These are phyloP conservation scores for Penicillium waksmanii DNA, from an alignment of 495 filamentous ascomycete species.

Conservation along the genomic window DNA sequence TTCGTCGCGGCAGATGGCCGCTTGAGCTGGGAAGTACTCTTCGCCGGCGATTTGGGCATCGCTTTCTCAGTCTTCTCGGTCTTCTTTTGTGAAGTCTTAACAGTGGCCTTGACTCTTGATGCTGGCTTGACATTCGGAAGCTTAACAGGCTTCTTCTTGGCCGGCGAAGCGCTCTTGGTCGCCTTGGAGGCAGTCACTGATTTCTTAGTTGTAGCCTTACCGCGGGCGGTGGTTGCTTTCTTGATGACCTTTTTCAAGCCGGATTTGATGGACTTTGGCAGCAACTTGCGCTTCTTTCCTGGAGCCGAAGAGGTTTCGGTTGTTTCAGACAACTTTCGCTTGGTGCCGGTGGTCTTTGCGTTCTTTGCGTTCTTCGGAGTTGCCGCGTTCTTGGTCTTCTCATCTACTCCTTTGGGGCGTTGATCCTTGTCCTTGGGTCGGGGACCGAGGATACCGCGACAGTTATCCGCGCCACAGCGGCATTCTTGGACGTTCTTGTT, in stretches of 20 bases:
- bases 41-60: slow-evolving; percentile 18
- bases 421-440: slow-evolving; percentile 62
- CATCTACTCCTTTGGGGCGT: slow-evolving; percentile 45
- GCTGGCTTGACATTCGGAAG: slow-evolving; percentile 33
- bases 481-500: slow-evolving; percentile 83
- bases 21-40: slow-evolving; percentile 31
- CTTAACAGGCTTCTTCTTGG: slow-evolving; percentile 32
- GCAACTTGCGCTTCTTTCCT: slow-evolving; percentile 45
- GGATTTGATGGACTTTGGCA: slow-evolving; percentile 40
- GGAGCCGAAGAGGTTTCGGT: slow-evolving; percentile 26
- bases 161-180: slow-evolving; percentile 14
- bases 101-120: slow-evolving; percentile 28
- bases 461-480: slow-evolving; percentile 75
- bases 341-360: slow-evolving; percentile 39
- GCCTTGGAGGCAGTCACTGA: slow-evolving; percentile 18
- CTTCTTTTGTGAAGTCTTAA: slow-evolving; percentile 17
- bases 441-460: slow-evolving; percentile 77
- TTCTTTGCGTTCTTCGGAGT: slow-evolving; percentile 46
- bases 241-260: slow-evolving; percentile 41
- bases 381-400: slow-evolving; percentile 15
- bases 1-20: slow-evolving; percentile 42
- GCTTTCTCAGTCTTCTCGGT: slow-evolving; percentile 23
- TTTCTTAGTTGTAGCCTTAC: slow-evolving; percentile 28
- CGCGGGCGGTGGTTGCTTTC: slow-evolving; percentile 25
- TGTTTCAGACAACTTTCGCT: slow-evolving; percentile 35